A percentile compares a stretch with the other conserved stretches of the same genome.
phyloP scores from a whole-genome alignment of 2,329 filamentous ascomycete species.

The Diaporthe humulicola region DNA sequence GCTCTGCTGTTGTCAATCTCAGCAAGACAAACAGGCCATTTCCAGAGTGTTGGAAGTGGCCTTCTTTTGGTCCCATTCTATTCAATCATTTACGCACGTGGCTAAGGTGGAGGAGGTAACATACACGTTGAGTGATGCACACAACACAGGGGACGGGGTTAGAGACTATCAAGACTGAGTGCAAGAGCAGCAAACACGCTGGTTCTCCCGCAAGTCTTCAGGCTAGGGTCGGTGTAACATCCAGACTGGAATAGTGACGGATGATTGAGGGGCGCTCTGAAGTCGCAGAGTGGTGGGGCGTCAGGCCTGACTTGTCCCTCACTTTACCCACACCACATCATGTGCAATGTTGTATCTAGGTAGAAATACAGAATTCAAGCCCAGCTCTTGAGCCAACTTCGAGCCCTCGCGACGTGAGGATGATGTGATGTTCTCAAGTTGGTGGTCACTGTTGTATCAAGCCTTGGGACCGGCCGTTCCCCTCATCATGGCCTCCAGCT shows the following conservation, averaged over 20 bases:
- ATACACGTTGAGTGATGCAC: conserved; percentile 18
- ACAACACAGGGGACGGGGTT: neutral
- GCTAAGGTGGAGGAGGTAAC: conserved; percentile 11
- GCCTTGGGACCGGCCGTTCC: neutral
- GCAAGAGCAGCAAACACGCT: conserved; percentile 8
- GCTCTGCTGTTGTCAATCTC: conserved; percentile 20
- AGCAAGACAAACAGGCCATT: conserved; percentile 18
- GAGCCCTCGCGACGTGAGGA: neutral
- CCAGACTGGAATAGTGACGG: conserved; percentile 23
- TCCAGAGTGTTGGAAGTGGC: conserved; percentile 18
- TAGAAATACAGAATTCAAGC: conserved; percentile 39
- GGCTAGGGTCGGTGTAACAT: neutral
- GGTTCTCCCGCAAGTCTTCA: neutral
- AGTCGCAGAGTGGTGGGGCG: conserved; percentile 8
- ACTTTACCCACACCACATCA: conserved; percentile 26
- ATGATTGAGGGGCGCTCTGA: neutral
- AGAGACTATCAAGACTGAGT: neutral
- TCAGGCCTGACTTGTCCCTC: conserved; percentile 17
- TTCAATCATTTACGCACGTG: conserved; percentile 35
- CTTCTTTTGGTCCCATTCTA: conserved; percentile 33
- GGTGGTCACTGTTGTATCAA: neutral
- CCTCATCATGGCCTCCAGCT: conserved; percentile 29
- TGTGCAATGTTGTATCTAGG: conserved; percentile 33
- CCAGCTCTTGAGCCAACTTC: conserved; percentile 28
- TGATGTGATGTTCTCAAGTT: too few relatives aligned